Conservation (phyloP, 495 filamentous ascomycete genomes). For the Podospora pseudopauciseta region DNA sequence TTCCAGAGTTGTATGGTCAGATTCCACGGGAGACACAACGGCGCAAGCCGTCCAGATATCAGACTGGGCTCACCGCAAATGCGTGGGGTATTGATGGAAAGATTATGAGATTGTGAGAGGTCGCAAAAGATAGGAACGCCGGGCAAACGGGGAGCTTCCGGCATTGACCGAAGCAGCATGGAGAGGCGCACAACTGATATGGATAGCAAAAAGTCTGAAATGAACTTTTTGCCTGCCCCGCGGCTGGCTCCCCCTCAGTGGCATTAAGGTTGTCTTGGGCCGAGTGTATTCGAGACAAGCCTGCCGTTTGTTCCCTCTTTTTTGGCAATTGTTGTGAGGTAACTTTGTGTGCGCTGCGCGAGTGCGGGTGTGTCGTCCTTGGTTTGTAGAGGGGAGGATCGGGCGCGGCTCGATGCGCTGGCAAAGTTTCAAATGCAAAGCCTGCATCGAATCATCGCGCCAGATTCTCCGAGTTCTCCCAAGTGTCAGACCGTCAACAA, state of each 20-base stretch:
- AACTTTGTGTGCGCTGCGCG: neutral
- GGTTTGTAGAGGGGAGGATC: slow-evolving; percentile 22
- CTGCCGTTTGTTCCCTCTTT: neutral
- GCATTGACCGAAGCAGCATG: neutral
- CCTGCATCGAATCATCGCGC: slow-evolving; percentile 26
- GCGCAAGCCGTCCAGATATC: neutral
- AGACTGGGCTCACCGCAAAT: neutral
- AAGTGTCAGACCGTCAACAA: slow-evolving; percentile 18
- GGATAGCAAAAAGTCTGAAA: too few species aligned
- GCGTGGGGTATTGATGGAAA: neutral
- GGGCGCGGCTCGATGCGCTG: slow-evolving; percentile 32
- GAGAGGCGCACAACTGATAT: too few species aligned
- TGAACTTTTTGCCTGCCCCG: neutral
- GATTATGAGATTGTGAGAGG: neutral
- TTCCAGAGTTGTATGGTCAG: neutral
- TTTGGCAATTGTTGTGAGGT: neutral
- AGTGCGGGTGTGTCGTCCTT: slow-evolving; percentile 4
- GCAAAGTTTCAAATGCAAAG: slow-evolving; percentile 34
- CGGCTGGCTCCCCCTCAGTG: neutral
- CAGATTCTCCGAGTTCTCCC: slow-evolving; percentile 7
- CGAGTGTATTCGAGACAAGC: neutral
- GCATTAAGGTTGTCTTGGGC: slow-evolving; percentile 12
- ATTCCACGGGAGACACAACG: neutral
- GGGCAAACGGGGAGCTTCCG: neutral
- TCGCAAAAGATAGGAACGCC: neutral